Conservation (phyloP, 192 early-diverging fungal genomes). For the Phlyctochytrium arcticum region DNA sequence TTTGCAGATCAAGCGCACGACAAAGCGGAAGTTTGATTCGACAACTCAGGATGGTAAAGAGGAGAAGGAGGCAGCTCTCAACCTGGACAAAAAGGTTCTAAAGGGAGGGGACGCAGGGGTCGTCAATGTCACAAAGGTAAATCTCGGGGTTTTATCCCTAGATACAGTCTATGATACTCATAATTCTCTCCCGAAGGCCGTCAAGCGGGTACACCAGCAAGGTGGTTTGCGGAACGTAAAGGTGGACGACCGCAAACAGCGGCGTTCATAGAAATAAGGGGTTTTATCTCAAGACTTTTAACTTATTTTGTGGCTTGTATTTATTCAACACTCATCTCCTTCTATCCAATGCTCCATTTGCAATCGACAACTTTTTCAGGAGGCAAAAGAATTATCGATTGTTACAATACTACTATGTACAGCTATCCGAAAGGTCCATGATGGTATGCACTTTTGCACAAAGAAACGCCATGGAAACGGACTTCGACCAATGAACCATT, state of each 20-base stretch:
- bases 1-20: slow-evolving; percentile 40
- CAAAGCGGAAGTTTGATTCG: slow-evolving; percentile 47
- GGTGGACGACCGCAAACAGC: slow-evolving; percentile 15
- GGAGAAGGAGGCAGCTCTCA: slow-evolving; percentile 30
- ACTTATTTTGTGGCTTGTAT: no score
- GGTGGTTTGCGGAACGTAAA: slow-evolving; percentile 8
- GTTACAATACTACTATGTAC: no score
- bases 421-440: no score
- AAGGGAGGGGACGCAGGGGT: slow-evolving; percentile 29
- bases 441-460: no score
- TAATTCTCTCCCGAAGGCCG: neutral
- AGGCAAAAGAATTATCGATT: no score
- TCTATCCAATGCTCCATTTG: no score
- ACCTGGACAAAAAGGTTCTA: slow-evolving; percentile 34
- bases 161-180: neutral
- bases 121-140: slow-evolving; percentile 36
- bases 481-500: no score
- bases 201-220: slow-evolving; percentile 19
- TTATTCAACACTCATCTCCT: no score
- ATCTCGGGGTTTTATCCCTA: neutral
- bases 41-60: slow-evolving; percentile 18
- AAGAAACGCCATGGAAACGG: no score
- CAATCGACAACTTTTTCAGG: no score
- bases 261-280: neutral
- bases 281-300: no score